Base-by-base conservation (phyloP, 495 filamentous ascomycete species). In the Lepraria neglecta region DNA sequence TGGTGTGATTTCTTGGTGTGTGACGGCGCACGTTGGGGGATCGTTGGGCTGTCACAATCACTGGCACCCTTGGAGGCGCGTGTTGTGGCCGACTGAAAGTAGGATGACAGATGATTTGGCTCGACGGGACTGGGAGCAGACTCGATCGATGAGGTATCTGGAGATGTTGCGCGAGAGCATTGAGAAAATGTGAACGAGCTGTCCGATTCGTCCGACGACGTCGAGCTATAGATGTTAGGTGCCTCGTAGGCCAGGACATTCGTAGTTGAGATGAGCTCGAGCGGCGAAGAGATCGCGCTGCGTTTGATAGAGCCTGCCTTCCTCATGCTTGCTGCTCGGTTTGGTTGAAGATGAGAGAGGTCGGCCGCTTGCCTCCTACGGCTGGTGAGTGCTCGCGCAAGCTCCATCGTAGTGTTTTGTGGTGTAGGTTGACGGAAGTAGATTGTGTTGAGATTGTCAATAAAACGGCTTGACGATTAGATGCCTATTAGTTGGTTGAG, bases 201-300 rank as follows among this genome's bases (percentile, higher is more conserved):
- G 59, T 90, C 87, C 5, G 82, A 87, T 53, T 88, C 85, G 64
- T 84, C 80, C 62, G 77, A 70, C 50, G 64, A 77, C 62, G 77
- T 69, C 50, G 64, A 77, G 58, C 78, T 82, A 65, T 76, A 80
- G 65, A 90, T 80, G 70, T 91, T 86, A 30, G 94, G 95, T 12
- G 94, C 91, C 68, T 92, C 91, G 79, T 94, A 96, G 19, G 89
- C 88, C 19, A 96, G 85, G 85, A 92, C 90, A 72, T 97, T 98
- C 61, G 95, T 97, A 4, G 95, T 96, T 21, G 92, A 95, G 31
- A 96, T 74, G 48, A 98, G 78, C 71, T 89, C 85, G 51, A 97
- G 79, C 3, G 94, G 94, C 12, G 80, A 82, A 21, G 94, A 98
- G 69, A 98, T 98, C 75, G 94, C 78, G 65, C 73, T 74, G 43